phyloP scores from a whole-genome alignment of 1,284 basidiomycete species.

The Moniliophthora roreri region DNA sequence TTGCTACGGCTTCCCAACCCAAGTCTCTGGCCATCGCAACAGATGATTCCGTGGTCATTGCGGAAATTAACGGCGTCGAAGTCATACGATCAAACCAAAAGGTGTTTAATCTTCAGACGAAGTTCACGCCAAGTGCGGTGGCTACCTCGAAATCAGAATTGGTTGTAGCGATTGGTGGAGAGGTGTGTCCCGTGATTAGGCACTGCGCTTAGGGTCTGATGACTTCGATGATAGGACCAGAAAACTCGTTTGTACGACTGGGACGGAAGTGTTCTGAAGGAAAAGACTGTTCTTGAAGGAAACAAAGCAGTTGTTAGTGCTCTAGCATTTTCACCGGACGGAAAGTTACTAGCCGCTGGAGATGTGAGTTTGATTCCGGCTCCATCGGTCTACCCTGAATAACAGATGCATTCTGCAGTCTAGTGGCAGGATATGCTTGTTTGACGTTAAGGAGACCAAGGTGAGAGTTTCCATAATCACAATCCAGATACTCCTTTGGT shows the following conservation, averaged over 20 bases:
- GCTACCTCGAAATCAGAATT: slow-evolving; percentile 48
- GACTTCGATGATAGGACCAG: slow-evolving; percentile 49
- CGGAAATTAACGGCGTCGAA: slow-evolving; percentile 67
- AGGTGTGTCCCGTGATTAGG: slow-evolving; percentile 44
- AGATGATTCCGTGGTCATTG: slow-evolving; percentile 75
- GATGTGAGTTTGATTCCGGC: slow-evolving; percentile 54
- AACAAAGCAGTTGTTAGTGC: slow-evolving; percentile 75
- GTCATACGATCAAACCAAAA: slow-evolving; percentile 68
- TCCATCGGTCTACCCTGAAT: background rate
- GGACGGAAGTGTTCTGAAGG: slow-evolving; percentile 61
- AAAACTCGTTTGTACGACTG: slow-evolving; percentile 75
- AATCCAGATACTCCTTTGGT: slow-evolving; percentile 16
- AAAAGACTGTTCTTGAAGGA: slow-evolving; percentile 60
- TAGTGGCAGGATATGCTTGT: slow-evolving; percentile 78
- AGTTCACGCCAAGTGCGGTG: slow-evolving; percentile 58
- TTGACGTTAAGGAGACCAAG: slow-evolving; percentile 68
- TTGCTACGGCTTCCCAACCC: slow-evolving; percentile 66
- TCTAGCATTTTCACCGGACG: slow-evolving; percentile 82
- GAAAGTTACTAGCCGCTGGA: slow-evolving; percentile 73
- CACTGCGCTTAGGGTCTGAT: background rate
- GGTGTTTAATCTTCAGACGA: slow-evolving; percentile 52
- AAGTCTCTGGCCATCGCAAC: slow-evolving; percentile 61
- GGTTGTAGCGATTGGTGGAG: slow-evolving; percentile 75
- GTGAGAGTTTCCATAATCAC: slow-evolving; percentile 28
- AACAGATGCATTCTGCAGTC: slow-evolving; percentile 42